These are phyloP conservation scores for Trichoderma koningii DNA, from an alignment of 2,329 filamentous ascomycete genomes.

Conservation along the genomic window DNA sequence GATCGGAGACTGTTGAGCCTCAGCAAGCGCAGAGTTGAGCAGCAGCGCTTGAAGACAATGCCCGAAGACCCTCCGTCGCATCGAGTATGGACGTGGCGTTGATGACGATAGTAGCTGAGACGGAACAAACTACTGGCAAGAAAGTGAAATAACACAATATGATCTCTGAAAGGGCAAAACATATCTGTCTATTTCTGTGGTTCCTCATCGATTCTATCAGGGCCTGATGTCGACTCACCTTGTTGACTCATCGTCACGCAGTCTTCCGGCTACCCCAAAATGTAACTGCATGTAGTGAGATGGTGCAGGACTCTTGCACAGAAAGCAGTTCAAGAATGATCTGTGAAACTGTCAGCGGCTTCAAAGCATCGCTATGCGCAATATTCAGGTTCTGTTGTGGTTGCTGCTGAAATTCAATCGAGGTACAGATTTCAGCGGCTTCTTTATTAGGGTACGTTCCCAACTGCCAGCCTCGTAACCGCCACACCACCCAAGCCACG, in stretches of 20 bases:
- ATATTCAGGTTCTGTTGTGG: background rate
- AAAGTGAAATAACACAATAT: background rate
- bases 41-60: background rate
- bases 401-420: background rate
- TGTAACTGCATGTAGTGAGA: background rate
- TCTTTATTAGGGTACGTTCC: too few species aligned
- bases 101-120: constrained; percentile 1
- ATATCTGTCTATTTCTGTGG: constrained; percentile 8
- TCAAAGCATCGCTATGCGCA: background rate
- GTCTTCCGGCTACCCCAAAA: constrained; percentile 9
- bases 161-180: constrained; percentile 12
- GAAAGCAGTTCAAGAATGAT: constrained; percentile 16
- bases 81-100: background rate
- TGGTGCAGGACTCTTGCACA: constrained; percentile 1
- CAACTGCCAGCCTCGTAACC: constrained; percentile 1
- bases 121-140: too few species aligned
- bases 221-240: background rate
- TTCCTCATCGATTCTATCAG: too few species aligned
- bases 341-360: background rate
- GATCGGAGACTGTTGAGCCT: constrained; percentile 1
- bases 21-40: constrained; percentile 7
- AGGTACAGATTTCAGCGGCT: too few species aligned
- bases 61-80: background rate
- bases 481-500: constrained; percentile 10
- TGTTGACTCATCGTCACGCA: constrained; percentile 2